These are phyloP conservation scores for Leishmania major DNA, from an alignment of 208 protist species.

Conservation along the genomic window DNA sequence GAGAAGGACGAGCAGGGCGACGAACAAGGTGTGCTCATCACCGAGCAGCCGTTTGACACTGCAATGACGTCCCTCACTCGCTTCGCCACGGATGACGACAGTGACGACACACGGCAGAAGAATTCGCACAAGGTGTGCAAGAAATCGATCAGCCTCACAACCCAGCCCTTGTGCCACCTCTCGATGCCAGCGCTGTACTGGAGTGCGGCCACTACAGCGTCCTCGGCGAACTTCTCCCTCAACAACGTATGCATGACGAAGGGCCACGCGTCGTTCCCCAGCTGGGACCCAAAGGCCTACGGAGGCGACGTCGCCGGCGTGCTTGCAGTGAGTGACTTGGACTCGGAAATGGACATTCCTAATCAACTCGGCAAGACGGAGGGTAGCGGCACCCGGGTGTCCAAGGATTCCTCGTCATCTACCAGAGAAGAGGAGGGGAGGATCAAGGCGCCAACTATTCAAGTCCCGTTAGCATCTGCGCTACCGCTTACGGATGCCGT, in stretches of 20 bases:
- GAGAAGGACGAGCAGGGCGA: not conserved
- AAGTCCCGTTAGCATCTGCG: not conserved
- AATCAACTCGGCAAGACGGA: not conserved
- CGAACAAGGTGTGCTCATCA: not conserved
- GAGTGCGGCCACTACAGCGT: not conserved
- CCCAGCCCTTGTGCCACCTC: not conserved
- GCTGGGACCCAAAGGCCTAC: constrained; percentile 34
- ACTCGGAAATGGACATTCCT: constrained; percentile 14
- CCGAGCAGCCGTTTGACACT: not conserved
- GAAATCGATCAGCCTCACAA: not conserved
- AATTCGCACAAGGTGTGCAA: not conserved
- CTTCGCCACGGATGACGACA: not conserved
- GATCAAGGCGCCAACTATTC: not conserved
- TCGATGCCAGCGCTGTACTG: constrained; percentile 12
- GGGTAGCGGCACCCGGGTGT: not conserved
- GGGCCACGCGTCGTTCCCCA: constrained; percentile 22
- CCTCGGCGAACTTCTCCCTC: not conserved
- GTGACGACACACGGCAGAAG: not conserved
- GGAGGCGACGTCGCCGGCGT: constrained; percentile 25
- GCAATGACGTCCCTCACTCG: not conserved
- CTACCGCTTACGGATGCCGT: not conserved
- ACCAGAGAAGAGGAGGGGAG: not conserved
- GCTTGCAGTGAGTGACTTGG: constrained; percentile 20
- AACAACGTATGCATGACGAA: constrained; percentile 6
- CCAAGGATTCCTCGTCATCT: not conserved